Evolutionary conservation across 2,329 filamentous ascomycete species (phyloP).

Genomic region (Parafenestella ontariensis): DNA sequence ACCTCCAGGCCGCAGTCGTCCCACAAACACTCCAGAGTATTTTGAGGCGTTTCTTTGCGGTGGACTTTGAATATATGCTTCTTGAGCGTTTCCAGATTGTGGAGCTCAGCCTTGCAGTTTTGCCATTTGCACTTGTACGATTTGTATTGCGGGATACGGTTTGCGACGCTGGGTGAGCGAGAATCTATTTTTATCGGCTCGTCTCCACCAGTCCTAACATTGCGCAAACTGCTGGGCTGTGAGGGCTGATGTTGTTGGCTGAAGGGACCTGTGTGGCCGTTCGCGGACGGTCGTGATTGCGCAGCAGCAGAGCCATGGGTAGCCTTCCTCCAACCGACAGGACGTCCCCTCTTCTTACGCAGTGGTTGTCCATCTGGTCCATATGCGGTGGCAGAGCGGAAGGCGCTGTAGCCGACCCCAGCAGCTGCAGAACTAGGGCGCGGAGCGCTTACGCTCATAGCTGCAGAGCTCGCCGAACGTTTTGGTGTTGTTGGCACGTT

Average conservation of each 20-base stretch:
- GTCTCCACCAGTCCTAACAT: constrained; percentile 20
- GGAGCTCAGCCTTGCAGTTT: constrained; percentile 63
- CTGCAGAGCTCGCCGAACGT: constrained; percentile 14
- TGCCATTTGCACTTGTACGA: constrained; percentile 67
- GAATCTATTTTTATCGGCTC: constrained; percentile 37
- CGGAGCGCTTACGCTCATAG: constrained; percentile 38
- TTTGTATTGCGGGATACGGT: constrained; percentile 45
- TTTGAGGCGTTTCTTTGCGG: constrained; percentile 42
- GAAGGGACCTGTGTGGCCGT: constrained; percentile 16
- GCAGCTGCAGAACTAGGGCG: constrained; percentile 21
- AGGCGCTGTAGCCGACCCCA: constrained; percentile 53
- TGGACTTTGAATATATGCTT: constrained; percentile 67
- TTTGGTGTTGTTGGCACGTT: constrained; percentile 24
- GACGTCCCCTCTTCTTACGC: constrained; percentile 56
- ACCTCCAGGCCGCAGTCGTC: constrained; percentile 47
- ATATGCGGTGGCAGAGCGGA: constrained; percentile 40
- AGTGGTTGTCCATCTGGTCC: constrained; percentile 45
- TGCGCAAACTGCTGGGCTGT: constrained; percentile 36
- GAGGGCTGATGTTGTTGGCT: constrained; percentile 17
- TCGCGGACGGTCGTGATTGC: constrained; percentile 31
- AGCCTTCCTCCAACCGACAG: constrained; percentile 58
- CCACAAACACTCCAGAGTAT: constrained; percentile 57
- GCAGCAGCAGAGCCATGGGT: constrained; percentile 51
- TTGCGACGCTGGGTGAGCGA: constrained; percentile 39
- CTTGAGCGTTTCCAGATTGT: constrained; percentile 66